These are phyloP conservation scores for Acmispon strigosus DNA, from an alignment of 306 rosid genomes.

Conservation along the genomic window DNA sequence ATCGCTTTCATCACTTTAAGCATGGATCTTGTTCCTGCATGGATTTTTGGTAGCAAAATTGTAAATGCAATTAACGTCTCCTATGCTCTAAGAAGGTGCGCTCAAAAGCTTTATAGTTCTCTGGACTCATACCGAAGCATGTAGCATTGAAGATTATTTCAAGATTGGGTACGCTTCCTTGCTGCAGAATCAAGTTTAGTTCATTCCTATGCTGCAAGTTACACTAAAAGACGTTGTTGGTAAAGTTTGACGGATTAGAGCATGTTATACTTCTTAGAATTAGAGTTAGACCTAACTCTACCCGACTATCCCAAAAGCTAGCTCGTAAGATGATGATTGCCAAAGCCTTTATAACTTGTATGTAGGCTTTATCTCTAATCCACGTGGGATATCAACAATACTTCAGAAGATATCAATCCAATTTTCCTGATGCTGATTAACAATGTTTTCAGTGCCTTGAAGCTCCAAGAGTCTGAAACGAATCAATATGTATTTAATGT, in stretches of 20 bases:
- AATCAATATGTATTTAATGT: conserved; percentile 68
- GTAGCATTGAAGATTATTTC: conserved; percentile 38
- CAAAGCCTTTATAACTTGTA: too few species aligned
- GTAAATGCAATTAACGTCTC: conserved; percentile 16
- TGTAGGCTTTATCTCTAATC: too few species aligned
- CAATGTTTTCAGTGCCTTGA: conserved; percentile 39
- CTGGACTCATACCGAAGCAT: conserved; percentile 53
- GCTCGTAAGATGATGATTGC: too few species aligned
- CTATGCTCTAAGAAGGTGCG: conserved; percentile 37
- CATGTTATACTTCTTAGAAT: too few species aligned
- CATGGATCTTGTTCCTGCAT: conserved; percentile 63
- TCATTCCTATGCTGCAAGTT: conserved; percentile 65
- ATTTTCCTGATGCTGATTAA: conserved; percentile 37
- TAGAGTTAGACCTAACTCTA: too few species aligned
- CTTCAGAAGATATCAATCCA: conserved; percentile 41
- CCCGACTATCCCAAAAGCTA: too few species aligned
- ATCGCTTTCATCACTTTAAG: conserved; percentile 78
- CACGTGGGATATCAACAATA: neutral
- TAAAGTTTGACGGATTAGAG: too few species aligned
- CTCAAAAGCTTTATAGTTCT: conserved; percentile 51
- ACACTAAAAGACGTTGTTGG: too few species aligned
- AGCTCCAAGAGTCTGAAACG: conserved; percentile 58
- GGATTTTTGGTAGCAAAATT: conserved; percentile 58
- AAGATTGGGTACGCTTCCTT: conserved; percentile 53
- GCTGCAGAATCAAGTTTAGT: conserved; percentile 60